These are phyloP conservation scores for Cucumis hystrix DNA, from an alignment of 306 rosid species.

Conservation along the genomic window DNA sequence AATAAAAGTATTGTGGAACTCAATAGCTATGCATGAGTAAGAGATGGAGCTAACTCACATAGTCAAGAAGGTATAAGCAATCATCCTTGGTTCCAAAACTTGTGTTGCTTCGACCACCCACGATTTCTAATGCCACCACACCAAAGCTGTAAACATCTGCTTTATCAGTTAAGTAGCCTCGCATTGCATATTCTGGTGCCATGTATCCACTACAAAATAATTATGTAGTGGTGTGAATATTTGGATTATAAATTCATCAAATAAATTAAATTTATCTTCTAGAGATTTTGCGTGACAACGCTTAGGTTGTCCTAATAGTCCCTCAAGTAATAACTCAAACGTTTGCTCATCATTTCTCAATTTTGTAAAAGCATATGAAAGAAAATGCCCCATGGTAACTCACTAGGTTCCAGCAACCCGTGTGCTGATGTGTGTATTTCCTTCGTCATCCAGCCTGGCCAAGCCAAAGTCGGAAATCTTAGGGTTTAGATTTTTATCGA, in stretches of 20 bases:
- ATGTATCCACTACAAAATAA: constrained; percentile 27
- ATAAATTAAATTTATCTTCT: neutral
- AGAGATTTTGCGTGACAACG: neutral
- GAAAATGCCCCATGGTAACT: constrained; percentile 6
- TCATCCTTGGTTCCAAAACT: constrained; percentile 25
- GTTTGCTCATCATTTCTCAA: neutral
- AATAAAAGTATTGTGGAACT: neutral
- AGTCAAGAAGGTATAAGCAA: constrained; percentile 35
- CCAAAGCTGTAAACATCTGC: constrained; percentile 74
- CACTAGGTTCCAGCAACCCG: constrained; percentile 55
- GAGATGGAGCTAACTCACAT: constrained; percentile 22
- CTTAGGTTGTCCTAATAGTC: neutral
- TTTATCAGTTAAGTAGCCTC: constrained; percentile 55
- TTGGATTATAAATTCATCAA: neutral
- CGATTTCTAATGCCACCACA: constrained; percentile 32
- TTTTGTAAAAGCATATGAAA: neutral
- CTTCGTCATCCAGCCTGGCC: neutral
- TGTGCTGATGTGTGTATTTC: neutral
- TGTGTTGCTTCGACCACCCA: constrained; percentile 45
- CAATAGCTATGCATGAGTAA: neutral
- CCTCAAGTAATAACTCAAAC: neutral
- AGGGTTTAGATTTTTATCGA: neutral
- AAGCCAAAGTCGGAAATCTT: neutral
- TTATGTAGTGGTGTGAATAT: neutral
- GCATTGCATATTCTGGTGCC: constrained; percentile 55